These are phyloP conservation scores for Striga asiatica DNA, from an alignment of 257 asterid genomes.

Conservation along the genomic window DNA sequence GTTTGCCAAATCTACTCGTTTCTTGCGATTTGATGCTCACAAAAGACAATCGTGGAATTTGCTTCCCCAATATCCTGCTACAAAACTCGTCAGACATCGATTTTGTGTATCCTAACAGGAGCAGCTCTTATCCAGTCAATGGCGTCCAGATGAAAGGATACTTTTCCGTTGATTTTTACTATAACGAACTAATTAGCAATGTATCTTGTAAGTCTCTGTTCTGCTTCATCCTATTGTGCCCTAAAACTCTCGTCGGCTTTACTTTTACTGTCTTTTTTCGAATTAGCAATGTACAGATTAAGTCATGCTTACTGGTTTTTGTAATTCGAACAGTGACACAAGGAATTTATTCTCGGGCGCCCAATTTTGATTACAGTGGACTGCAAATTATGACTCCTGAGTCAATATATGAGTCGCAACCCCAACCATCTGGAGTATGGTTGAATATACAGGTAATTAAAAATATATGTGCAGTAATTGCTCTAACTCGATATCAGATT, in stretches of 20 bases:
- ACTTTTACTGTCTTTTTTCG: neutral
- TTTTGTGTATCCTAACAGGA: neutral
- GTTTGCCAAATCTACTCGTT: neutral
- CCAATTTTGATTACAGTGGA: neutral
- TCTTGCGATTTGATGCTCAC: neutral
- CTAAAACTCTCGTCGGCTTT: neutral
- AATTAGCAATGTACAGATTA: conserved; percentile 31
- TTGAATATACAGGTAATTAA: conserved; percentile 50
- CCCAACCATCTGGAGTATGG: neutral
- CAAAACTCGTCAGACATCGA: neutral
- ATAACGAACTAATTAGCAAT: neutral
- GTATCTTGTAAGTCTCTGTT: neutral
- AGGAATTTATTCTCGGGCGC: neutral
- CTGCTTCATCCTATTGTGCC: neutral
- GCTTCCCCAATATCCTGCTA: neutral
- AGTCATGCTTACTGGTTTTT: conserved; percentile 18
- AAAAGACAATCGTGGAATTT: neutral
- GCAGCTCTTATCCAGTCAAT: neutral
- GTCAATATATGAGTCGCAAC: neutral
- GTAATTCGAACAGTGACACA: neutral
- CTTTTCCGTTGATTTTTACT: neutral
- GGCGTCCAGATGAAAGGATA: neutral
- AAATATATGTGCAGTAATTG: neutral
- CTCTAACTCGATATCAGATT: conserved; percentile 1
- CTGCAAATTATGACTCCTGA: neutral